These are phyloP conservation scores for Boletus holoroseus DNA, from an alignment of 1,284 basidiomycete species.

Conservation along the genomic window DNA sequence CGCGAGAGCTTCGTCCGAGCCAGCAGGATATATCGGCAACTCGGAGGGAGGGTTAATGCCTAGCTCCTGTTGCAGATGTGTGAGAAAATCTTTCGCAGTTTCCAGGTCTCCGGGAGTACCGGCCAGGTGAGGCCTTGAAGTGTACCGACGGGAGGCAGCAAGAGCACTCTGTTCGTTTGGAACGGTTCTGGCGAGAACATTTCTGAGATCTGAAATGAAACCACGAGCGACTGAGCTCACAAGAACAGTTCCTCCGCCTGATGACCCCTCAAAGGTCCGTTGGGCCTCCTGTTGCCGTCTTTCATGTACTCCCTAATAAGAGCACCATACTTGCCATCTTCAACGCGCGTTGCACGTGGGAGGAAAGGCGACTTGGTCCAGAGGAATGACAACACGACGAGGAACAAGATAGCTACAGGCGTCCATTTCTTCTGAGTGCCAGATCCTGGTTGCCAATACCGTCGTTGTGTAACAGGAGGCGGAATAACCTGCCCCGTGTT, in stretches of 20 bases:
- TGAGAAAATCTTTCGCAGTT: slow-evolving; percentile 47
- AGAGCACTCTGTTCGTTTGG: slow-evolving; percentile 46
- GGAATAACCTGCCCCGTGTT: slow-evolving; percentile 12
- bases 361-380: slow-evolving; percentile 7
- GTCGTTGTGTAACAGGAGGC: slow-evolving; percentile 12
- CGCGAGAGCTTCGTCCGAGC: slow-evolving; percentile 41
- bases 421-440: slow-evolving; percentile 15
- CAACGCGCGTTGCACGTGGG: slow-evolving; percentile 3
- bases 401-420: slow-evolving; percentile 9
- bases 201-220: neutral
- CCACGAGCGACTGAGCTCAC: slow-evolving; percentile 15
- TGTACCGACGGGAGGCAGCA: slow-evolving; percentile 41
- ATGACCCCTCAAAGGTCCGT: slow-evolving; percentile 20
- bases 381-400: slow-evolving; percentile 17
- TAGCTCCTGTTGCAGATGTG: slow-evolving; percentile 45
- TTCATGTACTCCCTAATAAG: slow-evolving; percentile 22
- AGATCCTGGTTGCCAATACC: neutral
- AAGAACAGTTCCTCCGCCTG: slow-evolving; percentile 30
- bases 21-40: slow-evolving; percentile 48
- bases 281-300: slow-evolving; percentile 12
- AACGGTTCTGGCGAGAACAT: slow-evolving; percentile 36
- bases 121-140: slow-evolving; percentile 49
- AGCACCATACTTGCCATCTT: slow-evolving; percentile 12
- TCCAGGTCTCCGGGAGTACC: slow-evolving; percentile 46
- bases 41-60: slow-evolving; percentile 34